A percentile compares a stretch with the other conserved stretches of the same genome.
These are phyloP conservation scores for Escovopsis sp. DNA, from an alignment of 2,329 filamentous ascomycete genomes.

Conservation along the genomic window DNA sequence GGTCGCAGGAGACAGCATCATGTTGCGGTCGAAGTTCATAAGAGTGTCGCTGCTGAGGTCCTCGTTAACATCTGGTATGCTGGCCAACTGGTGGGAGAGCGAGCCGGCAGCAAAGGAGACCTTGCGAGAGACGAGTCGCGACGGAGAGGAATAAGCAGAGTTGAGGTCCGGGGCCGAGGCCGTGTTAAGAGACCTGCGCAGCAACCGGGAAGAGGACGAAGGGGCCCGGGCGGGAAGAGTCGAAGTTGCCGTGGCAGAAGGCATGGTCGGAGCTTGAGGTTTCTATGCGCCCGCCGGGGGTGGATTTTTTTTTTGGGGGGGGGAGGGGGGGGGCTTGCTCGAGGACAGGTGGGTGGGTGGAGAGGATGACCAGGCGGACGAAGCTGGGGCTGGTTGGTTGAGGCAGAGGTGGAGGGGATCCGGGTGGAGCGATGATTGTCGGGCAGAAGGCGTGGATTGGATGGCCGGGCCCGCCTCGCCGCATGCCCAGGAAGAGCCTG, in stretches of 20 bases:
- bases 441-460: background rate
- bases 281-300: background rate
- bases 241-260: constrained; percentile 8
- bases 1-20: constrained; percentile 33
- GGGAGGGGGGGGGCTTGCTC: background rate
- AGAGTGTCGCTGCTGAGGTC: constrained; percentile 45
- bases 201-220: constrained; percentile 19
- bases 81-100: constrained; percentile 38
- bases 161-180: constrained; percentile 45
- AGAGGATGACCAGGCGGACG: background rate
- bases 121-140: constrained; percentile 48
- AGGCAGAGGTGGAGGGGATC: background rate
- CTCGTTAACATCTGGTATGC: constrained; percentile 51
- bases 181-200: constrained; percentile 30
- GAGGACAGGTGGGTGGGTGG: no score
- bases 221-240: constrained; percentile 7
- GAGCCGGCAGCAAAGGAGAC: constrained; percentile 56
- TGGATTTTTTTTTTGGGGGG: no score
- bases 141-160: constrained; percentile 33
- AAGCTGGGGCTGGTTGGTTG: constrained; percentile 1
- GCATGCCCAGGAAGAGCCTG: background rate
- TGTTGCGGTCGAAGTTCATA: constrained; percentile 20
- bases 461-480: background rate
- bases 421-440: background rate
- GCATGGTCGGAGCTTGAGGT: constrained; percentile 5